These are phyloP conservation scores for Coleophoma crateriformis DNA, from an alignment of 2,329 filamentous ascomycete genomes.

Conservation along the genomic window DNA sequence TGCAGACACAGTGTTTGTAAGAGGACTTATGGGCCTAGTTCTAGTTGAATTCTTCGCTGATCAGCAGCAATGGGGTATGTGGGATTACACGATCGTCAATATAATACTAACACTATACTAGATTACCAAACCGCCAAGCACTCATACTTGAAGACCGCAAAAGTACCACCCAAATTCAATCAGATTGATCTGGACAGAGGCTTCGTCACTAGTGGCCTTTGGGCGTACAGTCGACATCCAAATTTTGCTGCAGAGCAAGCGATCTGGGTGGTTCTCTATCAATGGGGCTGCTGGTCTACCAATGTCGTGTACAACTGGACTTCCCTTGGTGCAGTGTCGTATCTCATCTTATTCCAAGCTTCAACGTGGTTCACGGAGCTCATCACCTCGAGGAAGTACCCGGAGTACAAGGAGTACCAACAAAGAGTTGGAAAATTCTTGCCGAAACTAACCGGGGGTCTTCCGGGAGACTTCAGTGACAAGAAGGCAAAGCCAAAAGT, in stretches of 20 bases:
- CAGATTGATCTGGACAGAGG: slow-evolving; percentile 82
- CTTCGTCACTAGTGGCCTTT: slow-evolving; percentile 80
- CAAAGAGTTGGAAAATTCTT: slow-evolving; percentile 77
- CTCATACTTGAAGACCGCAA: slow-evolving; percentile 66
- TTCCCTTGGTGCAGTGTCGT: slow-evolving; percentile 59
- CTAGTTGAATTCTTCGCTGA: slow-evolving; percentile 77
- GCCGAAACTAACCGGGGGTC: slow-evolving; percentile 37
- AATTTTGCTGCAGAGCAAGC: slow-evolving; percentile 92
- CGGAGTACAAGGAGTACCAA: slow-evolving; percentile 84
- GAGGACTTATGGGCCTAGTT: slow-evolving; percentile 49
- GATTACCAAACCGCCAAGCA: slow-evolving; percentile 79
- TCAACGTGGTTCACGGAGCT: slow-evolving; percentile 85
- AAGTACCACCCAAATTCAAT: slow-evolving; percentile 58
- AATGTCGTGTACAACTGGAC: slow-evolving; percentile 75
- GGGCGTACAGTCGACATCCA: slow-evolving; percentile 84
- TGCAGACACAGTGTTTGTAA: slow-evolving; percentile 53
- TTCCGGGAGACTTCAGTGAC: slow-evolving; percentile 3
- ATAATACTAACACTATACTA: slow-evolving; percentile 22
- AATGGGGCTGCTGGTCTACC: slow-evolving; percentile 77
- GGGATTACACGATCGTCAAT: background rate
- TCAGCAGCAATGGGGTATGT: slow-evolving; percentile 81
- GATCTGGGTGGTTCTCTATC: slow-evolving; percentile 83
- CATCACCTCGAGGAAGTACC: slow-evolving; percentile 77
- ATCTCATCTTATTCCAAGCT: slow-evolving; percentile 79
- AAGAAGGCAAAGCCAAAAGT: background rate